Percentiles rank a stretch among this genome's conserved stretches.
Conservation (phyloP, 805 yeast species). For the Nakazawaea wickerhamii region DNA sequence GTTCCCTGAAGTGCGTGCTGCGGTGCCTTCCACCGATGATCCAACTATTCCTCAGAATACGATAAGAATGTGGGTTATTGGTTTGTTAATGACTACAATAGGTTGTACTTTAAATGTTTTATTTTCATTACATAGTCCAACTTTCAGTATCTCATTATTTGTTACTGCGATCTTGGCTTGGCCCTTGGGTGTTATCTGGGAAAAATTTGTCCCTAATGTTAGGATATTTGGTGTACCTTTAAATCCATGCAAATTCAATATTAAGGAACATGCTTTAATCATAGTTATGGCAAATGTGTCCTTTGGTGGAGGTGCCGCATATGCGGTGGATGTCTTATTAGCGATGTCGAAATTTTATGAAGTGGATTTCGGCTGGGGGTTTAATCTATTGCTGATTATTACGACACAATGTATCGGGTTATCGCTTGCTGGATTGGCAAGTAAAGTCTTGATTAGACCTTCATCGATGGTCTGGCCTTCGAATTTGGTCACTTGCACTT, state of each 20-base stretch:
- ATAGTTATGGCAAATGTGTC: constrained; percentile 47
- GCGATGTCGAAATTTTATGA: constrained; percentile 45
- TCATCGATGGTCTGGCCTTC: constrained; percentile 70
- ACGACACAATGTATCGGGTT: constrained; percentile 64
- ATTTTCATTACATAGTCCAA: constrained; percentile 48
- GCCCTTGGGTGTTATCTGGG: constrained; percentile 24
- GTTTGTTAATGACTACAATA: constrained; percentile 45
- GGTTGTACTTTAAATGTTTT: constrained; percentile 53
- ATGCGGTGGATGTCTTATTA: constrained; percentile 51
- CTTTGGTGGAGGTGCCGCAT: constrained; percentile 40
- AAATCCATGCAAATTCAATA: constrained; percentile 59
- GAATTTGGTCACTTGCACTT: constrained; percentile 53
- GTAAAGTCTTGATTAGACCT: constrained; percentile 57
- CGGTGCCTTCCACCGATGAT: constrained; percentile 57
- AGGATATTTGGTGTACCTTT: constrained; percentile 27
- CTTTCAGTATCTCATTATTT: constrained; percentile 32
- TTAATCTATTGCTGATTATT: constrained; percentile 43
- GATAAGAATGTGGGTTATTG: constrained; percentile 50
- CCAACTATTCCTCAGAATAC: constrained; percentile 46
- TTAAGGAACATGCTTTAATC: constrained; percentile 58
- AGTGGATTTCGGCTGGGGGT: constrained; percentile 45
- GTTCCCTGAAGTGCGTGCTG: constrained; percentile 62
- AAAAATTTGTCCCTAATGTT: constrained; percentile 26
- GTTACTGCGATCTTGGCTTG: constrained; percentile 30
- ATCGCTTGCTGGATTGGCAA: constrained; percentile 58